Base-by-base conservation (phyloP, 768 basidiomycete genomes). In the Suillus subluteus region DNA sequence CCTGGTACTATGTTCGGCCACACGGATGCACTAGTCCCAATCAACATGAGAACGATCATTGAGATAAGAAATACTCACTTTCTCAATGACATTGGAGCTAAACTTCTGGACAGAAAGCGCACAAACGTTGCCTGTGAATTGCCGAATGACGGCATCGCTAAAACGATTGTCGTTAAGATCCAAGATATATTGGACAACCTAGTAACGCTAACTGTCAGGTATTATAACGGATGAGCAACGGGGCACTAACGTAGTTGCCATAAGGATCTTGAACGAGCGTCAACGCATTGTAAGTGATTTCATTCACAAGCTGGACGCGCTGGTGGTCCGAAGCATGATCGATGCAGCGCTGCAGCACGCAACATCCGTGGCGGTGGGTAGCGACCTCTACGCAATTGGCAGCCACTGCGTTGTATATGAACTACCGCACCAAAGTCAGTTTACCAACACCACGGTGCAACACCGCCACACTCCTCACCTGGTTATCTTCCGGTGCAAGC, bases 311-410 rank as follows among this genome's bases (percentile, higher is more conserved):
- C 79, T 99, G 98, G 65, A 96, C 84, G 52, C 97, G 91, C 75
- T 99, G 98, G 65, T 91, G 87, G 71, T 98, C 96, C 6, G 96
- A 96, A 0, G 98, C 98, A 73, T 99, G 98, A 75, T 99, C 98
- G 73, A 99, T 94, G 79, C 96, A 98, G 67, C 98, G 88, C 79
- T 99, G 98, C 54, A 99, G 83, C 63, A 99, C 98, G 78, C 98
- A 99, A 79, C 98, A 99, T 18, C 98, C 98, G 74, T 99, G 98
- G 68, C 95, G 92, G 75, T 97, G 95, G 55, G 95, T 97, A 18
- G 98, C 98, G 69, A 99, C 98, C 80, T 99, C 98, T 63, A 99
- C 95, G 73, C 98, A 98, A 80, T 99, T 98, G 41, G 95, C 94
- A 35, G 98, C 98, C 43, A 99, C 97, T 65, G 98, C 97, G 73